Evolutionary conservation across 2,329 filamentous ascomycete genomes (phyloP), one percentile per base, ranked within the genome.

Genomic region (Fusarium drepaniforme): DNA sequence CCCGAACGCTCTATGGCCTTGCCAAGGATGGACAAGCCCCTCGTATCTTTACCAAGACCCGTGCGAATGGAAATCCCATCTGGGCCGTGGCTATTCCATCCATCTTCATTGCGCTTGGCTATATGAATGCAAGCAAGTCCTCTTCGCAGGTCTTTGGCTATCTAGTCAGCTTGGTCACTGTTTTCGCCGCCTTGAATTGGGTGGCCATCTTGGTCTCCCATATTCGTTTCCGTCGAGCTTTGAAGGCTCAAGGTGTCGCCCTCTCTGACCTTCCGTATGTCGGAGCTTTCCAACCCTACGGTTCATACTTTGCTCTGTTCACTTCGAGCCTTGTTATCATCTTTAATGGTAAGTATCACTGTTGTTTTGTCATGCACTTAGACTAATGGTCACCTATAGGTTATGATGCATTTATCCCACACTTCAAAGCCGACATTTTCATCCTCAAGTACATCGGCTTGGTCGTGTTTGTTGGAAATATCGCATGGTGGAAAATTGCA

Each of bases 341-440:
- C 0, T 90, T 93, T 72, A 90, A 91, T 37, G 58, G 65, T 49
- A 30, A 30, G 46, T 25, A 2, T 13, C 4, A 4, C 5, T 23
- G 44, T 13, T 25, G n/a, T 16, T 2, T 8, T 25, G 12, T 49
- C 7, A 15, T 21, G 6, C 44, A 15, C 15, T 4, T 13, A 16
- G 5, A 18, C 46, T 51, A 18, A 51, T 9, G 16, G 16, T 25
- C 9, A 9, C 12, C 37, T 21, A 1, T n/a, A 72, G 89, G 90
- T 12, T 93, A 91, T 68, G 86, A 87, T 0, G 90, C 92, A 3
- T 93, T 93, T 76, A 82, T 93, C 28, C 88, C 90, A 3, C 85
- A 86, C 1, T 93, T 92, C 89, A 86, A 90, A 74, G 81, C 91
- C 2, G 87, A 90, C 5, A 89, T 87, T 1, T 93, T 93, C 79